Base-by-base conservation (phyloP, 768 basidiomycete genomes). In the Pulveroboletus sp. region DNA sequence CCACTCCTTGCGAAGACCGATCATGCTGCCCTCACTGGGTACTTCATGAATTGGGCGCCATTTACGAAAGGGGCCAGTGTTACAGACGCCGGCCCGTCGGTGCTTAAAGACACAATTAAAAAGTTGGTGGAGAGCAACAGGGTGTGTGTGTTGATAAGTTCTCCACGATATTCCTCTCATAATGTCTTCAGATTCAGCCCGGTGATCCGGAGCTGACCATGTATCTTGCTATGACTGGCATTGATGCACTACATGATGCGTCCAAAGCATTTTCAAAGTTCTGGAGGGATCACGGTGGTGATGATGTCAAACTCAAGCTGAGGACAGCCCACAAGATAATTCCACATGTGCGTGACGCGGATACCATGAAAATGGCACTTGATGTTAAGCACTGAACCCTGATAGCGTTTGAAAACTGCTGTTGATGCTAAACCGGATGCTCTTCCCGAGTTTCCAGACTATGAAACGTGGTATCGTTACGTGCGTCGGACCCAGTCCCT, bases 21-120 rank as follows among this genome's bases (percentile, higher is more conserved):
- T 13, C 40, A 52, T 29, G 69, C 75, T 5, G 51, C 70, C 0
- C 57, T 79, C 6, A 51, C 75, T 6, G 73, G 71, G 14, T 73
- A 74, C 46, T 76, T 72, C 47, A 75, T 78, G 77, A 79, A 78
- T 47, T 79, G 77, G 77, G 48, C 40, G n/a, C 29, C 40, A 6
- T 40, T 49, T 36, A 1, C 44, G 0, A 24, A 34, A 16, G 38
- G 49, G 6, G 56, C 44, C 3, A 16, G 50, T 13, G 45, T 55
- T 33, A 31, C 6, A 24, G 39, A 54, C 1, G 47, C 59, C 25
- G 57, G 47, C 2, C 47, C 13, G 1, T 41, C 36, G 2, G 40
- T 11, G 6, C 9, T 51, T 4, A 37, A 12, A 14, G 27, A 23
- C 1, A 6, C 52, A 17, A 1, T 69, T 20, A 47, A 37, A 2